Conservation (phyloP, 345 rosid genomes). For the Brassica incana region DNA sequence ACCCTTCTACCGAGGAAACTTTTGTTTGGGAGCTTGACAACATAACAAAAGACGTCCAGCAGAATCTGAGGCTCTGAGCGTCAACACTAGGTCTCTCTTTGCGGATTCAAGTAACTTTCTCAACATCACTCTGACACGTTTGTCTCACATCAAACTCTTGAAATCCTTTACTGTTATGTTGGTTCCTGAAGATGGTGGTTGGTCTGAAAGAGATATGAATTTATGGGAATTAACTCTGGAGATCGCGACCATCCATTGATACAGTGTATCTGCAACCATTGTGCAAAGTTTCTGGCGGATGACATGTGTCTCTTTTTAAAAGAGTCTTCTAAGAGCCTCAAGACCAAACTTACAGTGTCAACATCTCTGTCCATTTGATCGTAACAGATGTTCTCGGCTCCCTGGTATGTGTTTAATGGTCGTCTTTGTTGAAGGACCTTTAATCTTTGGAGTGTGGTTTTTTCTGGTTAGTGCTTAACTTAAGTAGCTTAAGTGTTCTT, state of each 20-base stretch:
- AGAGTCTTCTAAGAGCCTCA: slow-evolving; percentile 71
- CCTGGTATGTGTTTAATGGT: too few relatives aligned
- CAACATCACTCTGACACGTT: slow-evolving; percentile 68
- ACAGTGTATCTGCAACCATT: slow-evolving; percentile 55
- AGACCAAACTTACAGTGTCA: slow-evolving; percentile 51
- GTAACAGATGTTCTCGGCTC: slow-evolving; percentile 34
- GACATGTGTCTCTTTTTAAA: slow-evolving; percentile 63
- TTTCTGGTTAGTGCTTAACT: too few relatives aligned
- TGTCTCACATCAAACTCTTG: slow-evolving; percentile 51
- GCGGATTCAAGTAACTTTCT: slow-evolving; percentile 58
- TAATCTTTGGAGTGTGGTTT: too few relatives aligned
- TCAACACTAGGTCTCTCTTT: slow-evolving; percentile 56
- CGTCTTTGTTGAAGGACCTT: too few relatives aligned
- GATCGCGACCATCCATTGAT: slow-evolving; percentile 51
- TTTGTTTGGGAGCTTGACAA: slow-evolving; percentile 2
- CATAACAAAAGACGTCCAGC: slow-evolving; percentile 60
- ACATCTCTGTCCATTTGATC: slow-evolving; percentile 41
- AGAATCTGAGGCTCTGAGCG: slow-evolving; percentile 61
- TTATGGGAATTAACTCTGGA: slow-evolving; percentile 33
- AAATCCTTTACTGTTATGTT: slow-evolving; percentile 46
- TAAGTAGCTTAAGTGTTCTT: too few relatives aligned
- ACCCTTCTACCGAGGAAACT: background rate
- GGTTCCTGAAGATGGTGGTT: slow-evolving; percentile 41
- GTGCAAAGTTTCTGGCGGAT: slow-evolving; percentile 61
- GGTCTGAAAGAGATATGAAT: slow-evolving; percentile 39